Evolutionary conservation across 257 asterid species (phyloP), one percentile per base, ranked within the genome.

Genomic region (Scutellaria minor): DNA sequence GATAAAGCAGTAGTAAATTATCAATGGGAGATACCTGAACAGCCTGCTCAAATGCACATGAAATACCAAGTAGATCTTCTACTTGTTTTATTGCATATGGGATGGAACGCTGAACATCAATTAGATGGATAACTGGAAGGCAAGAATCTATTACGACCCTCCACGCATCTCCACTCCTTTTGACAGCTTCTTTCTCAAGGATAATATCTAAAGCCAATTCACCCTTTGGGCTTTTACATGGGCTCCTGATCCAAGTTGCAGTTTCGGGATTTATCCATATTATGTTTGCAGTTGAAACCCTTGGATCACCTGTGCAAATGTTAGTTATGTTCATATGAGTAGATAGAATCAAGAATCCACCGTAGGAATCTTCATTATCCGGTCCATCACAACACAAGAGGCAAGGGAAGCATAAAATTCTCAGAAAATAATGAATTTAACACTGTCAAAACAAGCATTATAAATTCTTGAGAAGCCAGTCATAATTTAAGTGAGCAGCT

Each of bases 31-130:
- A 70, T 86, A 95, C 99, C 99, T 92, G 96, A 80, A 95, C 96
- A 77, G 93, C 98, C 82, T 91, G 99, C 89, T 92, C 99, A 72
- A 95, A 95, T 7, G 98, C 92, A 87, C 99, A 95, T 73, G 99
- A 91, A 66, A 95, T 88, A 63, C 99, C 99, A 77, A 95, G 95
- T 75, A 92, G 80, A 73, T 95, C 97, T 76, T 92, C 90, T 58
- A 95, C 93, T 86, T 95, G 96, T 76, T 95, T 95, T 60, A 92
- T 87, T 3, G 93, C 95, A 81, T 87, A 88, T 45, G 98, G 98
- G 54, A 86, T 84, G 13, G 97, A 87, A 35, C 97, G 93, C 52
- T 68, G 81, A 7, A 90, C 81, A 76, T 95, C 99, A 74, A 95
- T 82, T 81, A 95, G 71, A 83, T 95, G 92, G 76, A 85, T 74